Percentiles rank a stretch among this genome's conserved stretches.
These are phyloP conservation scores for Phytophthora cryptogea DNA, from an alignment of 352 stramenopile genomes.

Conservation along the genomic window DNA sequence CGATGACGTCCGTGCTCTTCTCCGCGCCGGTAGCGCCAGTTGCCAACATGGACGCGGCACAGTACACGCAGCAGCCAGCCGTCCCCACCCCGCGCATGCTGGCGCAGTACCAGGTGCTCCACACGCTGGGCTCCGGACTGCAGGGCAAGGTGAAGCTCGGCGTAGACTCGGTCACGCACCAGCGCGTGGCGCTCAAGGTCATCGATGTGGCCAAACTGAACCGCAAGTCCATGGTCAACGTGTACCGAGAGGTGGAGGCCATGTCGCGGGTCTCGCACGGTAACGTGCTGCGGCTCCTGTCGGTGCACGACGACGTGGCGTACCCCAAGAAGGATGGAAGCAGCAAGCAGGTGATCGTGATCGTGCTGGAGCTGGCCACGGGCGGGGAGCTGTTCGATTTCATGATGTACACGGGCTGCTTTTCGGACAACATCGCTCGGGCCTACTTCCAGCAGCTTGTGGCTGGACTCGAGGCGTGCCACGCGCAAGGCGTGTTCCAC, in stretches of 20 bases:
- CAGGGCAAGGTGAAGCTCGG: slow-evolving; percentile 91
- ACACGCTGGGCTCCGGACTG: slow-evolving; percentile 81
- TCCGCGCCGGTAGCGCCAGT: slow-evolving; percentile 32
- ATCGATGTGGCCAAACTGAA: slow-evolving; percentile 86
- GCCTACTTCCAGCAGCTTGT: slow-evolving; percentile 91
- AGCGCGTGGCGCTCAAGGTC: slow-evolving; percentile 91
- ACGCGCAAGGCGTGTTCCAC: slow-evolving; percentile 87
- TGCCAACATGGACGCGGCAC: slow-evolving; percentile 32
- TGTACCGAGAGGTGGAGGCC: slow-evolving; percentile 89
- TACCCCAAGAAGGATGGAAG: slow-evolving; percentile 79
- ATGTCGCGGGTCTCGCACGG: slow-evolving; percentile 87
- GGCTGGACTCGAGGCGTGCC: slow-evolving; percentile 77
- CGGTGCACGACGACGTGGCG: slow-evolving; percentile 68
- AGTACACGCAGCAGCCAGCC: slow-evolving; percentile 18
- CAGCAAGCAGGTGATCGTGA: slow-evolving; percentile 83
- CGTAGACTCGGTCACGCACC: slow-evolving; percentile 72
- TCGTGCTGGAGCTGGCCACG: slow-evolving; percentile 88
- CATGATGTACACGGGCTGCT: slow-evolving; percentile 93
- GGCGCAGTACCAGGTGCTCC: slow-evolving; percentile 74
- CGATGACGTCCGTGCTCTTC: slow-evolving; percentile 38
- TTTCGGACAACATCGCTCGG: slow-evolving; percentile 85
- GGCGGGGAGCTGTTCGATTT: slow-evolving; percentile 92
- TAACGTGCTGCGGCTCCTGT: slow-evolving; percentile 85
- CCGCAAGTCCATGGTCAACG: slow-evolving; percentile 81
- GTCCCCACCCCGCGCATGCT: slow-evolving; percentile 51